Base-by-base conservation (phyloP, 2,329 filamentous ascomycete genomes). In the Periconia sp. region DNA sequence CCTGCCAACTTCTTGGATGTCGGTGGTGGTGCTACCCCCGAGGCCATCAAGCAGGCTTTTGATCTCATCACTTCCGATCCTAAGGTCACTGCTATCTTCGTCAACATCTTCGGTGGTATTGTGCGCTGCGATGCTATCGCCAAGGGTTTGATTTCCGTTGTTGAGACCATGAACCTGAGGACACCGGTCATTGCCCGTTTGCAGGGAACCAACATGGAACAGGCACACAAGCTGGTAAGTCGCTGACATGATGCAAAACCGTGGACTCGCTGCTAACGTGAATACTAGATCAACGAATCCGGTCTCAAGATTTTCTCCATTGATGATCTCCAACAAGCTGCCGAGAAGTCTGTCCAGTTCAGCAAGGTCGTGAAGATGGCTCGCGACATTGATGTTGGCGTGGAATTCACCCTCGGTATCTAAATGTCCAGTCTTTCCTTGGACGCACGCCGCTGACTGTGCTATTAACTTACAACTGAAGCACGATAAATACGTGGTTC, bases 241-340 rank as follows among this genome's bases (percentile, higher is more conserved):
- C 20, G 1, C 33, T 18, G n/a, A 17, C 5, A 31, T 33, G 6
- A 19, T 33, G 18, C 15, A 33, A 33, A 31, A 7, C 18, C 2
- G 18, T 40, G 45, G 15, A 49, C 41, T 9, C 33, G 33, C 35
- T n/a, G 23, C 47, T 49, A 17, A 49, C 35, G 18, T n/a, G 7
- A 2, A n/a, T 17, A n/a, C 13, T 57, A 84, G 81, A 92, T 99
- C 81, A 96, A 94, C 82, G 92, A 99, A 76, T 95, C 92, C 50
- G 92, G 94, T 68, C 86, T 99, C 72, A 99, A 99, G 88, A 99
- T 99, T 79, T 99, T 99, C 85, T 95, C 91, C 71, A 97, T 99
- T 59, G 93, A 97, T 74, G 94, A 99, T 80, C 85, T 99, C 69
- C 94, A 99, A 81, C 94, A 81, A 74, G 94, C 94, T 41, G 94